These are phyloP conservation scores for Ophiognomonia clavigignenti-juglandacearum DNA, from an alignment of 2,329 filamentous ascomycete genomes.

Conservation along the genomic window DNA sequence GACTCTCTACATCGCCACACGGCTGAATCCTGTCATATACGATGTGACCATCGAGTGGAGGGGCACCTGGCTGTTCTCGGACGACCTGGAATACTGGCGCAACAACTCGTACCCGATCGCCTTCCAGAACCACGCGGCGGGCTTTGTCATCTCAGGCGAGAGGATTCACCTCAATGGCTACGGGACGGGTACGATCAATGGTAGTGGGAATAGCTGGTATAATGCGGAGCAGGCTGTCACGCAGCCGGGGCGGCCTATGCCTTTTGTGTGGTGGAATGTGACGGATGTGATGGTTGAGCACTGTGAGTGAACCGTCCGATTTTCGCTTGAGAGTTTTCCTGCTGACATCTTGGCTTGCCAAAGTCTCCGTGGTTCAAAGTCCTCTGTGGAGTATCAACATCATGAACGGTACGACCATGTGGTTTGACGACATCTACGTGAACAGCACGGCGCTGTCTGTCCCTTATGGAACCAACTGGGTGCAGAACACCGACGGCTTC, in stretches of 20 bases:
- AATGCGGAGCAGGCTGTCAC: conserved; percentile 40
- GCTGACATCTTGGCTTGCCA: neutral
- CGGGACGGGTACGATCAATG: conserved; percentile 47
- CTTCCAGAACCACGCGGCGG: conserved; percentile 52
- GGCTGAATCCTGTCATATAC: conserved; percentile 43
- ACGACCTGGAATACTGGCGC: conserved; percentile 50
- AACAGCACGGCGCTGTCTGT: conserved; percentile 47
- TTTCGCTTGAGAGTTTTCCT: neutral
- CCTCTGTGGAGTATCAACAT: conserved; percentile 51
- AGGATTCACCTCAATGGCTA: conserved; percentile 47
- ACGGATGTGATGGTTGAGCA: conserved; percentile 48
- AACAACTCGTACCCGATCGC: conserved; percentile 46
- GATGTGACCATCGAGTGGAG: conserved; percentile 48
- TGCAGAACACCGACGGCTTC: conserved; percentile 54
- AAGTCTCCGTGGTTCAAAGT: conserved; percentile 43
- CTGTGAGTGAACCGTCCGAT: conserved; percentile 22
- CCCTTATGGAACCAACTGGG: conserved; percentile 48
- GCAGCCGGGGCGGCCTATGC: conserved; percentile 48
- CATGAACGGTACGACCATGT: conserved; percentile 52
- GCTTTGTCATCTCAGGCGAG: conserved; percentile 45
- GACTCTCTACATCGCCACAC: conserved; percentile 45
- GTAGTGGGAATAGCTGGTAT: conserved; percentile 52
- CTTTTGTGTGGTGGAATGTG: conserved; percentile 54
- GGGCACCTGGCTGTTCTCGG: conserved; percentile 46
- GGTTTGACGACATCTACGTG: conserved; percentile 43